These are phyloP conservation scores for Psidium friedrichsthalianum DNA, from an alignment of 345 rosid species.

Conservation along the genomic window DNA sequence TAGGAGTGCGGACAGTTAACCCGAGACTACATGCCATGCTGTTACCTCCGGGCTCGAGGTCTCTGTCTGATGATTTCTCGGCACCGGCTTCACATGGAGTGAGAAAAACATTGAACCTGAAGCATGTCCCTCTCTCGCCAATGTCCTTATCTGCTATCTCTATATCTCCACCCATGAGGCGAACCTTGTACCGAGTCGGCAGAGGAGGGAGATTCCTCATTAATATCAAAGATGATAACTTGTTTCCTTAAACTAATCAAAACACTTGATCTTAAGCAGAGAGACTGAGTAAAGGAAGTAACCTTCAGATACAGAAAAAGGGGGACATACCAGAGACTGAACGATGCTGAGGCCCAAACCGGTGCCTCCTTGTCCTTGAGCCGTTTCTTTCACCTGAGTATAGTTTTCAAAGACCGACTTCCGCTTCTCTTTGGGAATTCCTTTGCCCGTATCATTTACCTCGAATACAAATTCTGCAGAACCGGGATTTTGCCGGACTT, in stretches of 20 bases:
- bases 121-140: slow-evolving; percentile 68
- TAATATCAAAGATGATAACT: background rate
- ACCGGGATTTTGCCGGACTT: slow-evolving; percentile 7
- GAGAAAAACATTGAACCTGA: slow-evolving; percentile 55
- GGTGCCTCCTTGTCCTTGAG: slow-evolving; percentile 52
- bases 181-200: slow-evolving; percentile 31
- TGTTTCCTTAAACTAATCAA: background rate
- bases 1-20: background rate
- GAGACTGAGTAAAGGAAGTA: background rate
- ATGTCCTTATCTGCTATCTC: slow-evolving; percentile 41
- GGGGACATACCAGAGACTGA: slow-evolving; percentile 56
- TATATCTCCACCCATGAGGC: slow-evolving; percentile 83
- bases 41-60: slow-evolving; percentile 5
- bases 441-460: slow-evolving; percentile 80
- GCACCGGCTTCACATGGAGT: background rate
- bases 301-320: background rate
- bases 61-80: slow-evolving; percentile 8
- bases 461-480: slow-evolving; percentile 51
- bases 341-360: slow-evolving; percentile 89
- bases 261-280: background rate
- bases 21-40: slow-evolving; percentile 4
- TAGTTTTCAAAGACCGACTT: slow-evolving; percentile 64
- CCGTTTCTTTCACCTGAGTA: slow-evolving; percentile 69
- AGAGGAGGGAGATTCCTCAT: background rate
- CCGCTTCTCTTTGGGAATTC: slow-evolving; percentile 59